These are phyloP conservation scores for Vinca minor DNA, from an alignment of 257 asterid genomes.

Conservation along the genomic window DNA sequence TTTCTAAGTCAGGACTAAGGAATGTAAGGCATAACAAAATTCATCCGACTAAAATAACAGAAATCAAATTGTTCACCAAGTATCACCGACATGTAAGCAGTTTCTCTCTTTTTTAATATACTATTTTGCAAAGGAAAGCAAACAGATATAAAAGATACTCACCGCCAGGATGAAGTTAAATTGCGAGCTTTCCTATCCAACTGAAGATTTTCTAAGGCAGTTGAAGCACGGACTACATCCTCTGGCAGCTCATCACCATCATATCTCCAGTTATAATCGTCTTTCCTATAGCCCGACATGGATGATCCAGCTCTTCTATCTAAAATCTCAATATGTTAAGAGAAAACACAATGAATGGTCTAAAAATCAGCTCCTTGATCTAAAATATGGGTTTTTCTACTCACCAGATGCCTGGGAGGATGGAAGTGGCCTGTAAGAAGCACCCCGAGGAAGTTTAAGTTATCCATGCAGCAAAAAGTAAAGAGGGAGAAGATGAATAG, in stretches of 20 bases:
- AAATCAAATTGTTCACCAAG: background rate
- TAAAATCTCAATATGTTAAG: conserved; percentile 23
- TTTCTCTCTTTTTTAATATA: background rate
- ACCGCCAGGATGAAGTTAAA: conserved; percentile 85
- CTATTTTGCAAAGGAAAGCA: background rate
- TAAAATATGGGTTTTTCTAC: conserved; percentile 17
- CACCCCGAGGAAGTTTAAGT: conserved; percentile 20
- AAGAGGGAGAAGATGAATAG: conserved; percentile 2
- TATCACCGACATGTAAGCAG: background rate
- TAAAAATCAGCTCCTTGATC: background rate
- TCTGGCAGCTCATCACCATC: conserved; percentile 67
- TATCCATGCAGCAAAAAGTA: background rate
- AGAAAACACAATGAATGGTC: conserved; percentile 7
- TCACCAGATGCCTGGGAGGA: conserved; percentile 72
- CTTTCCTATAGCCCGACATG: conserved; percentile 78
- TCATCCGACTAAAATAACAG: background rate
- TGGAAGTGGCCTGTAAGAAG: conserved; percentile 66
- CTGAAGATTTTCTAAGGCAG: conserved; percentile 93
- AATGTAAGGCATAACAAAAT: background rate
- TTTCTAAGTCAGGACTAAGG: background rate
- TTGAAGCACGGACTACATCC: conserved; percentile 66
- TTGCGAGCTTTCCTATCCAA: conserved; percentile 89
- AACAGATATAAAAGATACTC: conserved; percentile 15
- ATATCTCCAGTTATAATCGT: conserved; percentile 80
- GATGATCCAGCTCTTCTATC: conserved; percentile 91